Evolutionary conservation across 306 rosid genomes (phyloP).

Genomic region (Prunus mira): DNA sequence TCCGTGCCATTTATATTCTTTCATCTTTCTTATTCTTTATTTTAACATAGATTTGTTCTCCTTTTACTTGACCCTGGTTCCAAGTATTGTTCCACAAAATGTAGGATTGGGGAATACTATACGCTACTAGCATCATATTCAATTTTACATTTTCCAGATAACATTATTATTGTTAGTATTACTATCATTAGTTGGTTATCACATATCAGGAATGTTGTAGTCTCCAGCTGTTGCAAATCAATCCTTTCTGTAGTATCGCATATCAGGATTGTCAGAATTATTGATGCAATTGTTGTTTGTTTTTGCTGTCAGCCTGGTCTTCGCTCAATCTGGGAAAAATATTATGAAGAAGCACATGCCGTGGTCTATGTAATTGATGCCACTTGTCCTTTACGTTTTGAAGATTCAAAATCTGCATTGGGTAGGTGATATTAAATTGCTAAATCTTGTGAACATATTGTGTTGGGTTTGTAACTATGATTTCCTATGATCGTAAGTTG

Average conservation of each 20-base stretch:
- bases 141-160: background rate
- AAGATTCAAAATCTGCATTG: conserved; percentile 93
- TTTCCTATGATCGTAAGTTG: conserved; percentile 14
- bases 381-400: conserved; percentile 76
- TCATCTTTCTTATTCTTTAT: background rate
- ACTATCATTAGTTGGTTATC: background rate
- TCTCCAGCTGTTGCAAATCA: background rate
- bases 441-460: conserved; percentile 10
- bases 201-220: background rate
- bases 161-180: background rate
- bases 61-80: background rate
- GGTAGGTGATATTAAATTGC: conserved; percentile 57
- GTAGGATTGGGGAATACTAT: background rate
- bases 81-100: background rate
- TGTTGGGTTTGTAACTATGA: conserved; percentile 16
- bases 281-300: conserved; percentile 25
- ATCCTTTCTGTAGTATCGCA: background rate
- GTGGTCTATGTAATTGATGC: conserved; percentile 89
- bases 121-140: background rate
- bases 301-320: conserved; percentile 73
- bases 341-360: conserved; percentile 98
- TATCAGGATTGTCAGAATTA: conserved; percentile 5
- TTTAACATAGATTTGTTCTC: background rate
- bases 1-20: background rate
- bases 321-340: conserved; percentile 98